Base-by-base conservation (phyloP, 495 filamentous ascomycete genomes). In the Sporormia fimetaria region DNA sequence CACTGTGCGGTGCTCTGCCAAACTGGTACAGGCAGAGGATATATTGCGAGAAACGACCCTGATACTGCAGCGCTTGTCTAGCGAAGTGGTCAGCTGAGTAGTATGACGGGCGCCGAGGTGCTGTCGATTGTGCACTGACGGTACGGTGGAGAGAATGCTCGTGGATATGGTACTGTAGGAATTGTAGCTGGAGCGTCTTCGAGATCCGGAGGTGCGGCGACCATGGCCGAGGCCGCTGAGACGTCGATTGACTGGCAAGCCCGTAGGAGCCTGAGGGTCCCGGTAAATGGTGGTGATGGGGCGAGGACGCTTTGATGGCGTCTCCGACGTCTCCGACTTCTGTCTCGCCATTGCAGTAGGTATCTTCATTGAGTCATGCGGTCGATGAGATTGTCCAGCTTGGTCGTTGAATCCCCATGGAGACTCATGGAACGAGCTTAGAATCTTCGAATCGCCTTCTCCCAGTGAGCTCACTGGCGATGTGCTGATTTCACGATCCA, bases 311-410 rank as follows among this genome's bases (percentile, higher is more conserved):
- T 57, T 59, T 11, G 29, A 45, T 0, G 49, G 49, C 14, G 26
- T 10, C 20, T 12, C 21, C 12, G 50, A 54, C 1, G 10, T 40
- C 4, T 56, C 49, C 6, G 54, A 54, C 4, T 50, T 33, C 12
- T 37, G 22, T 44, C 56, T 40, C 23, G 54, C 49, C 21, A 59
- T 59, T 33, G 56, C 54, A 8, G 52, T 47, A 1, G 58, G 57
- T n/a, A 62, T 45, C 14, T 51, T 56, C 47, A 62, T 59, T 32
- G 54, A 56, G 27, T 62, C 57, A 34, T 55, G 49, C 3, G 57
- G 58, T 12, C 33, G 51, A 33, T 59, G 57, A 6, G 51, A 49
- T 1, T 44, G 41, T 14, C 38, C 35, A 10, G 49, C 33, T 2
- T 52, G 47, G 12, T 35, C 34, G 12, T 40, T 35, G 17, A 47